phyloP scores from a whole-genome alignment of 2,329 filamentous ascomycete genomes.

The Apiospora marii region DNA sequence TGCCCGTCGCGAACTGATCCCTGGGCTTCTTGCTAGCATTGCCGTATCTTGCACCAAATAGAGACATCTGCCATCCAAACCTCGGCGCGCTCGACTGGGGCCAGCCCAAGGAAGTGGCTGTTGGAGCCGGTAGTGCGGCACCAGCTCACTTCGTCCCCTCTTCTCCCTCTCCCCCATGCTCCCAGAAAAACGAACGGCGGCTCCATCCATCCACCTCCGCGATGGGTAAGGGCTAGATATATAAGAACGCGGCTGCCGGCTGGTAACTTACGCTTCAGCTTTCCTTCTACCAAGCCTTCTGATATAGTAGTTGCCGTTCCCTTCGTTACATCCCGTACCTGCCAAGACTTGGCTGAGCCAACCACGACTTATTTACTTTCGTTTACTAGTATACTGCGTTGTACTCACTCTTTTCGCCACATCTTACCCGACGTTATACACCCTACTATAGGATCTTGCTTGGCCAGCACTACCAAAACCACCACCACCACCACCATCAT shows the following conservation, averaged over 20 bases:
- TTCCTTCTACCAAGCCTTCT: constrained; percentile 14
- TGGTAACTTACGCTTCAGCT: background rate
- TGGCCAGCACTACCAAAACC: background rate
- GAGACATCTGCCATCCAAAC: background rate
- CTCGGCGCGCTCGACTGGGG: background rate
- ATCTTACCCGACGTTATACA: background rate
- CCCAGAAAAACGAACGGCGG: background rate
- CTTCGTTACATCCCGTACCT: constrained; percentile 13
- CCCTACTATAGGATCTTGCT: background rate
- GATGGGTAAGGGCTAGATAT: background rate
- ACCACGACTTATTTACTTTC: background rate
- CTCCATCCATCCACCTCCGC: background rate
- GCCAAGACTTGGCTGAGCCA: constrained; percentile 20
- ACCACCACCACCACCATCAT: background rate
- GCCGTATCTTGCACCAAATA: background rate
- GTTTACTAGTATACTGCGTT: background rate
- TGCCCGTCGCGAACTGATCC: background rate
- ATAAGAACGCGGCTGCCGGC: background rate
- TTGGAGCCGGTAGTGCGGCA: background rate
- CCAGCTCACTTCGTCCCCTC: background rate
- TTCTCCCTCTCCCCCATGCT: background rate
- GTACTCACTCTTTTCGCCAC: background rate
- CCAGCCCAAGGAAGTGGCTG: background rate
- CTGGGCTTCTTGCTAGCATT: background rate
- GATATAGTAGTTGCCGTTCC: background rate